A percentile compares a stretch with the other conserved stretches of the same genome.
These are phyloP conservation scores for Arthrobotrys megalospora DNA, from an alignment of 2,329 filamentous ascomycete genomes.

Conservation along the genomic window DNA sequence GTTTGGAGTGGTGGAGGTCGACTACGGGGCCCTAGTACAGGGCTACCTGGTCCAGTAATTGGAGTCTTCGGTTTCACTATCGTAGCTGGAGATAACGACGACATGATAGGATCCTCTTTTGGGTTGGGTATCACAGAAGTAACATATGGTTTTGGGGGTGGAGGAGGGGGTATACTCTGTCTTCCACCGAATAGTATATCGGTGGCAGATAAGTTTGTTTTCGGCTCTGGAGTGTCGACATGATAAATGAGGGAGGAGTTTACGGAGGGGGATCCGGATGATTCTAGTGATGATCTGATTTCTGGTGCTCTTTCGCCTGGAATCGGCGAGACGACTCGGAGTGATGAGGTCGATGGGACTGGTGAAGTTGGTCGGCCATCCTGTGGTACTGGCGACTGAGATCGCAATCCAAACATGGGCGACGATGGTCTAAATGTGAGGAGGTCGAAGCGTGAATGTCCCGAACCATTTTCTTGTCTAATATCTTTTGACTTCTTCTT, in stretches of 20 bases:
- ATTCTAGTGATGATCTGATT: constrained; percentile 49
- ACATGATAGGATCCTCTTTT: constrained; percentile 59
- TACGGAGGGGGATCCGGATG: constrained; percentile 33
- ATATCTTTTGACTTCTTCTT: constrained; percentile 58
- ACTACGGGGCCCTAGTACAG: constrained; percentile 39
- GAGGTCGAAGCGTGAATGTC: constrained; percentile 51
- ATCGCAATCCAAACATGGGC: constrained; percentile 53
- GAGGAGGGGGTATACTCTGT: constrained; percentile 57
- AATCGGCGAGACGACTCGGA: constrained; percentile 52
- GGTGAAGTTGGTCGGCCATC: constrained; percentile 51
- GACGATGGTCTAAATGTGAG: constrained; percentile 51
- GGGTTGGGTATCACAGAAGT: constrained; percentile 52
- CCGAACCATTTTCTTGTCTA: constrained; percentile 25
- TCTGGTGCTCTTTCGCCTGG: constrained; percentile 41
- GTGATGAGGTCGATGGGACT: constrained; percentile 28
- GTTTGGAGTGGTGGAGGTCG: constrained; percentile 56
- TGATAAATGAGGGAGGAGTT: constrained; percentile 36
- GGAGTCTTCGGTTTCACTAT: constrained; percentile 54
- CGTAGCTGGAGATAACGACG: constrained; percentile 55
- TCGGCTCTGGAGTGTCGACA: constrained; percentile 51
- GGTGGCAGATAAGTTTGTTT: constrained; percentile 57
- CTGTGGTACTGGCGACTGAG: constrained; percentile 38
- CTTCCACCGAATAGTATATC: constrained; percentile 56
- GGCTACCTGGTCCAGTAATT: constrained; percentile 47
- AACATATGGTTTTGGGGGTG: constrained; percentile 53